Evolutionary conservation across 129 eudicot species (phyloP), one percentile per base, ranked within the genome.

Genomic region (Arctium lappa): DNA sequence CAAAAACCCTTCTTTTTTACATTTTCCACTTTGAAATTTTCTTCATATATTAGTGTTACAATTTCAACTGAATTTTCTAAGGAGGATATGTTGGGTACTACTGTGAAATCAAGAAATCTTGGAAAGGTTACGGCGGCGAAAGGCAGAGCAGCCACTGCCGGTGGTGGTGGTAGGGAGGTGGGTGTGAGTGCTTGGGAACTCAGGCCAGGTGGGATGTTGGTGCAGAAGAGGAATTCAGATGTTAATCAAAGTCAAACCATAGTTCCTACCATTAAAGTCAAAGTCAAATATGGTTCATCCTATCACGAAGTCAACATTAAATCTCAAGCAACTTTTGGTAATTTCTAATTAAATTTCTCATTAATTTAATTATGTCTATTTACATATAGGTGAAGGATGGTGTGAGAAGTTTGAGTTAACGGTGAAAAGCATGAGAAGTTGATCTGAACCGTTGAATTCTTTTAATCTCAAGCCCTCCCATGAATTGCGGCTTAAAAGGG

Each of bases 171-270:
- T 22, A 50, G 36, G 78, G 85, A 74, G 78, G 85, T 32, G 74
- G 78, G 79, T 32, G 86, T 77, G 40, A 87, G 82, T 10, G 94
- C 85, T 44, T 92, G 90, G 95, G 97, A 94, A 39, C 69, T 92
- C 13, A 87, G 98, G 89, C 98, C 97, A 13, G 88, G 98, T 34
- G 98, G 98, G 37, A 91, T 94, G 97, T 87, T 94, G 82, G 98
- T 94, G 9, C 98, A 94, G 83, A 91, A 91, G 89, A 89, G 98
- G 79, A 94, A 84, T 70, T 90, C 94, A 44, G 96, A 91, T 89
- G 87, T 88, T 29, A 86, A 85, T 81, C 89, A 80, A 63, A 79
- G 65, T 83, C 85, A 89, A 82, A 72, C 16, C 37, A 32, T 70
- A 34, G 86, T 86, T 85, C 91, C 94, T 8, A 86, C 77, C 68